Conservation (phyloP, 768 basidiomycete genomes). For the Dioszegia aurantiaca region DNA sequence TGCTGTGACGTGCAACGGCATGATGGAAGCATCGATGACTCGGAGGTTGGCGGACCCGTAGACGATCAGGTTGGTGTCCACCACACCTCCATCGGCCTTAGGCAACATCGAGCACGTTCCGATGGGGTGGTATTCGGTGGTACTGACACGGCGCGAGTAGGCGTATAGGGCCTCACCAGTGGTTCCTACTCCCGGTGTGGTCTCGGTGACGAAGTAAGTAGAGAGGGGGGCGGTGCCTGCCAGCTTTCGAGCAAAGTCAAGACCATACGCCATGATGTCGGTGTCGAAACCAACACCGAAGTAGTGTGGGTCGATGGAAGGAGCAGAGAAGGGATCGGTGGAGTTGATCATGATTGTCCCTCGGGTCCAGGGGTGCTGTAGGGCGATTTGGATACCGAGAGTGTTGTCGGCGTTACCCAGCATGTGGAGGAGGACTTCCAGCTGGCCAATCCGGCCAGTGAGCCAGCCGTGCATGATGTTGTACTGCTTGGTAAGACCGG, state of each 20-base stretch:
- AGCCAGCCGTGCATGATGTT: constrained; percentile 42
- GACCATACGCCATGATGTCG: constrained; percentile 53
- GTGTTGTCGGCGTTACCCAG: constrained; percentile 36
- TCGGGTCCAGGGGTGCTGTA: constrained; percentile 53
- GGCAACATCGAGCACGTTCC: constrained; percentile 64
- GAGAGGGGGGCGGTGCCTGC: constrained; percentile 60
- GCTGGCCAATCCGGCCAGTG: constrained; percentile 35
- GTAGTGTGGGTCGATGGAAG: constrained; percentile 67
- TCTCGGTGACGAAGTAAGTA: constrained; percentile 56
- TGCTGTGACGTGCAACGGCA: constrained; percentile 60
- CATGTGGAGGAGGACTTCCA: constrained; percentile 49
- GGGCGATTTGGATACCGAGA: constrained; percentile 44
- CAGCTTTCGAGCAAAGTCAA: constrained; percentile 63
- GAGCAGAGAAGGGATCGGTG: constrained; percentile 61
- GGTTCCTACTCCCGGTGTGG: constrained; percentile 58
- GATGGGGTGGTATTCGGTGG: constrained; percentile 60
- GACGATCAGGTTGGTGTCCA: constrained; percentile 60
- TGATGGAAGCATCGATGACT: constrained; percentile 59
- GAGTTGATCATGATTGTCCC: constrained; percentile 66
- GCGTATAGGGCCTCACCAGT: constrained; percentile 60
- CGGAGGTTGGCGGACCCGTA: constrained; percentile 63
- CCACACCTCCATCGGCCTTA: constrained; percentile 59
- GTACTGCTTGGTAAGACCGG: constrained; percentile 44
- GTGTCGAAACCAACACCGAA: constrained; percentile 54
- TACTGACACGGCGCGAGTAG: constrained; percentile 39